Evolutionary conservation across 2,329 filamentous ascomycete species (phyloP).

Genomic region (Neonectria hederae): DNA sequence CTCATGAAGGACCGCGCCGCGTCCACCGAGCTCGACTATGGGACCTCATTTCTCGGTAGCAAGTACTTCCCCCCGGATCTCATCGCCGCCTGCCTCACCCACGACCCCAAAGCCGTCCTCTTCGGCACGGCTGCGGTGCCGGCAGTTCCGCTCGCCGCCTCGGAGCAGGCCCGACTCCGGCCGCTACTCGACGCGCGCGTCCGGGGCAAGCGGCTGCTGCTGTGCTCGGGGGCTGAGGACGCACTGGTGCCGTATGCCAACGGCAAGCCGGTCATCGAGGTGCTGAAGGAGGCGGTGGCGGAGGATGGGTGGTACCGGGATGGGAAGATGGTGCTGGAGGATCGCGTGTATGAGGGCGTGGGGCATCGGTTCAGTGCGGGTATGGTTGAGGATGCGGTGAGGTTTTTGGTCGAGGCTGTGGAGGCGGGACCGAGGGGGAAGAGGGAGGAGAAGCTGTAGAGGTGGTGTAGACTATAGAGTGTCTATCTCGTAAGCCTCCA

Average conservation of each 20-base stretch:
- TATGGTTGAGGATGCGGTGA: slow-evolving; percentile 74
- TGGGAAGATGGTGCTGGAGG: slow-evolving; percentile 66
- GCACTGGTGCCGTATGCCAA: slow-evolving; percentile 76
- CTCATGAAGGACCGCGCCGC: slow-evolving; percentile 83
- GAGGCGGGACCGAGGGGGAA: slow-evolving; percentile 41
- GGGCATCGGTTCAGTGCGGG: slow-evolving; percentile 74
- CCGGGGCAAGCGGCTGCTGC: slow-evolving; percentile 70
- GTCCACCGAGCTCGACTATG: slow-evolving; percentile 65
- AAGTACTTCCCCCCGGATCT: slow-evolving; percentile 78
- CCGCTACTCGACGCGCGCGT: slow-evolving; percentile 59
- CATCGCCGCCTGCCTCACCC: slow-evolving; percentile 67
- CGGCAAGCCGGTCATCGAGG: slow-evolving; percentile 66
- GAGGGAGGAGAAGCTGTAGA: slow-evolving; percentile 45
- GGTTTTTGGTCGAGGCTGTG: slow-evolving; percentile 66
- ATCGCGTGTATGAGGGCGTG: slow-evolving; percentile 73
- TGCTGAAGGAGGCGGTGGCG: slow-evolving; percentile 65
- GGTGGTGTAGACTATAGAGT: slow-evolving; percentile 25
- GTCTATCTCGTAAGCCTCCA: not conserved
- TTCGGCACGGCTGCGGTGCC: slow-evolving; percentile 62
- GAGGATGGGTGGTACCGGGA: slow-evolving; percentile 61
- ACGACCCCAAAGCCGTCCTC: slow-evolving; percentile 80
- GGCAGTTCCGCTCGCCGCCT: slow-evolving; percentile 41
- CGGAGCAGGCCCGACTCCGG: slow-evolving; percentile 56
- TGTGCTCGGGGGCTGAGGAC: slow-evolving; percentile 73
- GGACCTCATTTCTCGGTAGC: slow-evolving; percentile 77